Conservation (phyloP, 331 rosid genomes). For the Phaseolus coccineus region DNA sequence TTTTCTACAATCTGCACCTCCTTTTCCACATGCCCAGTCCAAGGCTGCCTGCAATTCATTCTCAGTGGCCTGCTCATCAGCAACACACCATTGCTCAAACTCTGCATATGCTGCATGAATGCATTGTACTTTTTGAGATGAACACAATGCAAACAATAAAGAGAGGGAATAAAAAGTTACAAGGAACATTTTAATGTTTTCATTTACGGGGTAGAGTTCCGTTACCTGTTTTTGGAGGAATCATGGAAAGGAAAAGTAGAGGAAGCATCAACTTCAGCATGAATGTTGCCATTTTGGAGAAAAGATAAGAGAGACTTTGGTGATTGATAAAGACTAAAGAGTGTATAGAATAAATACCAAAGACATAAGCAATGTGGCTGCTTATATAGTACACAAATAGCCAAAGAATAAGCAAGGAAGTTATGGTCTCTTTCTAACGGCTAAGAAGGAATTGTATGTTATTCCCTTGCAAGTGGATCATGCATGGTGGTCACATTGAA, state of each 20-base stretch:
- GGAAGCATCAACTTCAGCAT: conserved; percentile 47
- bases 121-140: neutral
- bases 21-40: conserved; percentile 86
- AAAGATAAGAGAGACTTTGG: conserved; percentile 25
- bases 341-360: conserved; percentile 2
- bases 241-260: conserved; percentile 56
- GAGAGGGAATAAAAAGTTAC: neutral
- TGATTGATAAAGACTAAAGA: conserved; percentile 36
- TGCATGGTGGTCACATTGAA: conserved; percentile 13
- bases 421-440: conserved; percentile 31
- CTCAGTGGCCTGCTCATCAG: conserved; percentile 76
- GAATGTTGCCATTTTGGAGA: conserved; percentile 54
- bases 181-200: neutral
- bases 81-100: conserved; percentile 78
- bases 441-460: conserved; percentile 18
- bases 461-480: conserved; percentile 42
- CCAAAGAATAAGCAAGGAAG: conserved; percentile 13
- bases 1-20: conserved; percentile 76
- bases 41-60: conserved; percentile 68
- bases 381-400: conserved; percentile 14
- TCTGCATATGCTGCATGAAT: conserved; percentile 53
- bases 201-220: neutral
- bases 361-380: neutral
- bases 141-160: neutral
- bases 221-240: conserved; percentile 64